phyloP scores from a whole-genome alignment of 202 grass and related monocot genomes.

The Dendrocalamus latiflorus region DNA sequence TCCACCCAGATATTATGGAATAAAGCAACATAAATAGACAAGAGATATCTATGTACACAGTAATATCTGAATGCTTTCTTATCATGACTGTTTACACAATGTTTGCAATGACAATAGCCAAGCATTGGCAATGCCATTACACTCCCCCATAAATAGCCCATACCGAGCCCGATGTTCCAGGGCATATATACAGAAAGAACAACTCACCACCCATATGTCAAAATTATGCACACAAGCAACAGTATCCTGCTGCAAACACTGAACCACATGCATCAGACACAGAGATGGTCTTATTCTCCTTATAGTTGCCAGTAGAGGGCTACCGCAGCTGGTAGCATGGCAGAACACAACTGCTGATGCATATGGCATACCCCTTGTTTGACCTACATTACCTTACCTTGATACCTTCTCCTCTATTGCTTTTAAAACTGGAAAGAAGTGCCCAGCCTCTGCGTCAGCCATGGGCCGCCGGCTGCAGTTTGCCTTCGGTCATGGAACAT shows the following conservation, averaged over 20 bases:
- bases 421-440: constrained; percentile 76
- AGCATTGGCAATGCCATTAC: background rate
- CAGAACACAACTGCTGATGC: background rate
- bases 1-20: no score
- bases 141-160: background rate
- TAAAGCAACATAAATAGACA: background rate
- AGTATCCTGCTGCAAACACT: background rate
- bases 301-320: background rate
- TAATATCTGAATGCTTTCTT: background rate
- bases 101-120: background rate
- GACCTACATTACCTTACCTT: constrained; percentile 1
- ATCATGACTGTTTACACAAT: background rate
- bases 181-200: background rate
- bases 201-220: background rate
- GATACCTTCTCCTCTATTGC: background rate
- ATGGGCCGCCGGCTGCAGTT: constrained; percentile 1
- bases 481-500: constrained; percentile 41
- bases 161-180: background rate
- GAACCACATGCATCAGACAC: background rate
- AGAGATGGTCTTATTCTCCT: constrained; percentile 1
- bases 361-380: background rate
- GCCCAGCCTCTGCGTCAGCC: constrained; percentile 53
- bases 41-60: no score
- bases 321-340: background rate
- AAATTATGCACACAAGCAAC: constrained; percentile 7